Base-by-base conservation (phyloP, 495 filamentous ascomycete species). In the Xylaria intraflava region DNA sequence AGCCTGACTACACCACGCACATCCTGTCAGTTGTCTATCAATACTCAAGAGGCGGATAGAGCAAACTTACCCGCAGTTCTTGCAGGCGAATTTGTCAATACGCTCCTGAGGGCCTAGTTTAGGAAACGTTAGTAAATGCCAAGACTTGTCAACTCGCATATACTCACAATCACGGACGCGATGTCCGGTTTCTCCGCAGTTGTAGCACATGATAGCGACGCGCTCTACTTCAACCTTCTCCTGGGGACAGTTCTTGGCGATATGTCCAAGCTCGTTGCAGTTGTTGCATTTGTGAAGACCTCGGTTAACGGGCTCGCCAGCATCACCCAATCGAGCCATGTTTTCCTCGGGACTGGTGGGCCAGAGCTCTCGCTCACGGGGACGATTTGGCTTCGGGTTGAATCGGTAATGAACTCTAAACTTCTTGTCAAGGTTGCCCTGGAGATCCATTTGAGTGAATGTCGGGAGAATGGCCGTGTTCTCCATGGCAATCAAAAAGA, bases 401-500 rank as follows among this genome's bases (percentile, higher is more conserved):
- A 81, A 84, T 55, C 81, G 84, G 60, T 87, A 88, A 0, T 80
- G 79, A 54, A 95, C 82, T 11, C 79, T 74, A 62, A 87, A 96
- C 60, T 85, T 85, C 63, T 84, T 82, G 61, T 87, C 80, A 2
- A 84, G 64, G 51, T 89, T 84, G 19, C 93, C 93, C 57, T 95
- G 86, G 8, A 95, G 77, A 55, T 93, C 83, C 69, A 96, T 88
- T 54, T 87, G 80, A 51, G 82, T 91, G 57, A 86, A 77, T 4
- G 83, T 84, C 14, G 74, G 61, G 0, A 74, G 65, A 6, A 85
- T 53, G 31, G 81, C 73, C 11, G 77, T 72, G 53, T 84, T 77
- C 79, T 88, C 84, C 53, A 86, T 68, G 17, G 86, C 90, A 61
- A 96, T 90, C 30, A 96, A 70, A 66, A 84, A 85, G 24, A 89